Percentiles rank a stretch among this genome's conserved stretches.
phyloP scores from a whole-genome alignment of 23 red algal genomes.

The Cyanidium caldarium region DNA sequence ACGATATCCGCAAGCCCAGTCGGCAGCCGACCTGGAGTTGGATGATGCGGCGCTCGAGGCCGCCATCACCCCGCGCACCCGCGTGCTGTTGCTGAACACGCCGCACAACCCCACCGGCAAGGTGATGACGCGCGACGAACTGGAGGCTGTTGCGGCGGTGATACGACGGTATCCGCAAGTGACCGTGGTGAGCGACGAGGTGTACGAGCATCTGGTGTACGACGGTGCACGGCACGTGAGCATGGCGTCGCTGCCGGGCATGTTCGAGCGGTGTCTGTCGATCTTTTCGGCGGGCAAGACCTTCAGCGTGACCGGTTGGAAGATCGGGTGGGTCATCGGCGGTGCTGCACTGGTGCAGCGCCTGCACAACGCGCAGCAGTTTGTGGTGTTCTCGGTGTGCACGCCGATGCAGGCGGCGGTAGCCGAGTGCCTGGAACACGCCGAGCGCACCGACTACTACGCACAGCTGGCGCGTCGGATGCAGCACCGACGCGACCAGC shows the following conservation, averaged over 20 bases:
- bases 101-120: conserved; percentile 96
- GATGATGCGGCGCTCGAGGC: conserved; percentile 36
- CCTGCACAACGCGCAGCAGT: conserved; percentile 46
- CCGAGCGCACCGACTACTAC: conserved; percentile 43
- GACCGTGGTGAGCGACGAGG: conserved; percentile 73
- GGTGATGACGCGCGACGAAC: conserved; percentile 57
- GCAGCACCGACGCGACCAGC: conserved; percentile 39
- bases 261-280: conserved; percentile 39
- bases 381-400: conserved; percentile 40
- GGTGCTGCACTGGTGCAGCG: conserved; percentile 28
- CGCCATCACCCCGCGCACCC: conserved; percentile 22
- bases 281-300: conserved; percentile 73
- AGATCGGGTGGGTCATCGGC: conserved; percentile 58
- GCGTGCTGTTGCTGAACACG: conserved; percentile 68
- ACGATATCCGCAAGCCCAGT: neutral
- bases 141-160: conserved; percentile 20
- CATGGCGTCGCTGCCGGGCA: conserved; percentile 41
- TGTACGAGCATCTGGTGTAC: conserved; percentile 82
- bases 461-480: conserved; percentile 22
- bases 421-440: conserved; percentile 26
- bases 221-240: conserved; percentile 37
- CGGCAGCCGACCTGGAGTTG: conserved; percentile 36
- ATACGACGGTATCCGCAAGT: conserved; percentile 29
- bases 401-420: conserved; percentile 49
- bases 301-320: conserved; percentile 76